A percentile compares a stretch with the other conserved stretches of the same genome.
Evolutionary conservation across 352 stramenopile species (phyloP).

Genomic region (Phytophthora fragariaefolia): DNA sequence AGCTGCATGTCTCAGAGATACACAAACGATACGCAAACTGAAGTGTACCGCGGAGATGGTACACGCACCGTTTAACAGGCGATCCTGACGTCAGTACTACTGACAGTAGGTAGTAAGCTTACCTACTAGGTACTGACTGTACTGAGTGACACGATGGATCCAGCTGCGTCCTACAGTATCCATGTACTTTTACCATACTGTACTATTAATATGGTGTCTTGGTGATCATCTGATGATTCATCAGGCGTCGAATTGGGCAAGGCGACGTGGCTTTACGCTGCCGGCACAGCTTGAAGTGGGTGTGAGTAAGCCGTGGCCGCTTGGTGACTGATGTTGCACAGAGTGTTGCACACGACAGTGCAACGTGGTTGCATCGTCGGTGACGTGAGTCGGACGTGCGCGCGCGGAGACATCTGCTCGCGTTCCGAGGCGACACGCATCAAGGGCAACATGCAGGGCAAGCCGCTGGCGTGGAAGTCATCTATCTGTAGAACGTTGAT

Average conservation of each 20-base stretch:
- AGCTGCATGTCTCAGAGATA: constrained; percentile 7
- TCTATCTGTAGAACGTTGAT: constrained; percentile 12
- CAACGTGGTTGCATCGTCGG: constrained; percentile 6
- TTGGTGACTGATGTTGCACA: neutral
- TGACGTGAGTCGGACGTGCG: constrained; percentile 6
- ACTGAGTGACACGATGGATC: neutral
- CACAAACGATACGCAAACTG: constrained; percentile 14
- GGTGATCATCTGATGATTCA: neutral
- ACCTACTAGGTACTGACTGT: neutral
- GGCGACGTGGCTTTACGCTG: neutral
- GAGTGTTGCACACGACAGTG: neutral
- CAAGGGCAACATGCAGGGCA: neutral
- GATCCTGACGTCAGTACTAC: neutral
- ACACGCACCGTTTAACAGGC: constrained; percentile 3
- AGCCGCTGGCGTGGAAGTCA: neutral
- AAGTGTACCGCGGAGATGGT: constrained; percentile 1
- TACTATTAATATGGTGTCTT: too few species aligned
- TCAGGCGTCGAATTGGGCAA: neutral
- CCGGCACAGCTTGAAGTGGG: neutral
- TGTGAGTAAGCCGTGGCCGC: neutral
- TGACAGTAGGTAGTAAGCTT: too few species aligned
- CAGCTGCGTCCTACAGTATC: too few species aligned
- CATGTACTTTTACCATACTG: too few species aligned
- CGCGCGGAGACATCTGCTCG: neutral
- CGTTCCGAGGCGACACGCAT: neutral